phyloP scores from a whole-genome alignment of 1,284 basidiomycete genomes.

The Melampsora larici-populina region DNA sequence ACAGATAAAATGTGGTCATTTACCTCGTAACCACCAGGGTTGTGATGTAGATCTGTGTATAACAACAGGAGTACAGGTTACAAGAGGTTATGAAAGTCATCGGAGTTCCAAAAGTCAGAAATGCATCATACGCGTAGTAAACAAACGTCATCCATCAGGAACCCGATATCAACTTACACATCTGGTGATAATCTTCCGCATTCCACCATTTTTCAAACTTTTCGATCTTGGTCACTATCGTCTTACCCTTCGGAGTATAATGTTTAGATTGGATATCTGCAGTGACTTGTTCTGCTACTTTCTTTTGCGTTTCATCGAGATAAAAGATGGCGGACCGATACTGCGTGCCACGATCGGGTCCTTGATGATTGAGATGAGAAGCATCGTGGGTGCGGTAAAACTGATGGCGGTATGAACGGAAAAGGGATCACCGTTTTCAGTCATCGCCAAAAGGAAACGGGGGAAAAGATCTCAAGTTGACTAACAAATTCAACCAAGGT shows the following conservation, averaged over 20 bases:
- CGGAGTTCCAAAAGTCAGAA: neutral
- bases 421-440: neutral
- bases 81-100: neutral
- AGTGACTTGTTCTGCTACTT: constrained; percentile 73
- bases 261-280: constrained; percentile 80
- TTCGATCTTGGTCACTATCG: constrained; percentile 73
- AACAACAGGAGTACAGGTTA: neutral
- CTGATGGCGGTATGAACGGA: neutral
- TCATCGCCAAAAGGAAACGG: neutral
- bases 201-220: constrained; percentile 70
- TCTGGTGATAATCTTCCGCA: constrained; percentile 71
- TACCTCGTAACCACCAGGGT: constrained; percentile 41
- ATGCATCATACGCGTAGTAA: neutral
- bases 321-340: constrained; percentile 93
- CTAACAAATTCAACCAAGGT: constrained; percentile 41
- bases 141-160: neutral
- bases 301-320: constrained; percentile 69
- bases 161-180: constrained; percentile 18
- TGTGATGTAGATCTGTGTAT: constrained; percentile 30
- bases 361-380: constrained; percentile 60
- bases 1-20: neutral
- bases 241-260: constrained; percentile 63
- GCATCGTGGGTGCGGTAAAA: constrained; percentile 79
- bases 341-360: constrained; percentile 57
- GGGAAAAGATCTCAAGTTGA: neutral